Evolutionary conservation across 805 yeast genomes (phyloP).

Genomic region (Zygoascus tannicola): DNA sequence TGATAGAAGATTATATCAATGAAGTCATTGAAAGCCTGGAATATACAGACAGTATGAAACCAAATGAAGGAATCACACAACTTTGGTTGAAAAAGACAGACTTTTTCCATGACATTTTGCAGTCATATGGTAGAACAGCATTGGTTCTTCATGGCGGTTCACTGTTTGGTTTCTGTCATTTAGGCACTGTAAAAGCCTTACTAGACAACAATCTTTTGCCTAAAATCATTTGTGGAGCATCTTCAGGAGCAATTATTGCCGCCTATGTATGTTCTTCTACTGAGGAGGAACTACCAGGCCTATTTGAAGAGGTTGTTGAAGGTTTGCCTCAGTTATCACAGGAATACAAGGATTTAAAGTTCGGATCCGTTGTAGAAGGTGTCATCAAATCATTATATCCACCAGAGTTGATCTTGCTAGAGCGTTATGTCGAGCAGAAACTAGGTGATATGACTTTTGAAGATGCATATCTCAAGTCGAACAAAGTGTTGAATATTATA

Average conservation of each 20-base stretch:
- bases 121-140: conserved; percentile 86
- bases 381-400: conserved; percentile 75
- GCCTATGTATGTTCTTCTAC: conserved; percentile 68
- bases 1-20: conserved; percentile 77
- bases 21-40: conserved; percentile 65
- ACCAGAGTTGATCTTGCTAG: conserved; percentile 71
- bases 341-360: conserved; percentile 15
- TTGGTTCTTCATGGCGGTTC: conserved; percentile 91
- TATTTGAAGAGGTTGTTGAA: conserved; percentile 27
- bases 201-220: conserved; percentile 70
- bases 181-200: conserved; percentile 87
- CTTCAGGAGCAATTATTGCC: conserved; percentile 91
- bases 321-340: conserved; percentile 17
- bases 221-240: conserved; percentile 78
- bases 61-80: conserved; percentile 4
- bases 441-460: conserved; percentile 86
- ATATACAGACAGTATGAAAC: conserved; percentile 39
- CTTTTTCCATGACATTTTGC: conserved; percentile 78
- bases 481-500: conserved; percentile 70
- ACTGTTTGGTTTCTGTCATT: conserved; percentile 83
- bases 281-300: conserved; percentile 49
- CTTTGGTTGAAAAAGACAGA: conserved; percentile 47
- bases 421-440: conserved; percentile 64
- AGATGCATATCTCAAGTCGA: conserved; percentile 77
- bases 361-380: conserved; percentile 54